Evolutionary conservation across 441 rosid species (phyloP).

Genomic region (Geranium incanum): DNA sequence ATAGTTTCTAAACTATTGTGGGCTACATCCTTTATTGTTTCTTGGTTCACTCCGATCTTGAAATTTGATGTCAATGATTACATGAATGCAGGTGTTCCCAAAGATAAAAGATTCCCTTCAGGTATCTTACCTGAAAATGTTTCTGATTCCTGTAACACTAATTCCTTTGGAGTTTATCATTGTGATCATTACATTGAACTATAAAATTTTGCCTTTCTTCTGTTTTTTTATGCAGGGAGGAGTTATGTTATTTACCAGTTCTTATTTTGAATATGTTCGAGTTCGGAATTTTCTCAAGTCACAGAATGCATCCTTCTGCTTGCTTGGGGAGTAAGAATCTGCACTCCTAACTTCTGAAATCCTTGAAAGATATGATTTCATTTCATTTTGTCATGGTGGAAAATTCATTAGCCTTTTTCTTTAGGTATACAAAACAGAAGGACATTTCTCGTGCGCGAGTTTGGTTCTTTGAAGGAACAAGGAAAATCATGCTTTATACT

Average conservation of each 20-base stretch:
- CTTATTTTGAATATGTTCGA: slow-evolving; percentile 81
- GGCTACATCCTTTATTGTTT: slow-evolving; percentile 3
- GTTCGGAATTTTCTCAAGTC: slow-evolving; percentile 77
- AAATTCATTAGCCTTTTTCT: slow-evolving; percentile 13
- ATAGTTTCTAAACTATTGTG: neutral
- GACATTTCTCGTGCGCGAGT: slow-evolving; percentile 75
- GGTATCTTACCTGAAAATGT: slow-evolving; percentile 33
- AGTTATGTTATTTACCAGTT: slow-evolving; percentile 69
- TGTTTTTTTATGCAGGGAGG: slow-evolving; percentile 60
- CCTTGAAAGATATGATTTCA: neutral
- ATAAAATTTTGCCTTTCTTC: neutral
- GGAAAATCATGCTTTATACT: slow-evolving; percentile 81
- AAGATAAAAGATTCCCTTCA: slow-evolving; percentile 81
- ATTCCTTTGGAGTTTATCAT: too few relatives aligned
- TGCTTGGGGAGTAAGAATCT: slow-evolving; percentile 70
- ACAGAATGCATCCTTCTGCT: slow-evolving; percentile 85
- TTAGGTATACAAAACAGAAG: slow-evolving; percentile 56
- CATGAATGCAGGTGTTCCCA: slow-evolving; percentile 71
- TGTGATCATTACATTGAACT: too few relatives aligned
- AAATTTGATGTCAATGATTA: slow-evolving; percentile 23
- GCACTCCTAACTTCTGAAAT: slow-evolving; percentile 11
- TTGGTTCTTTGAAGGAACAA: slow-evolving; percentile 59
- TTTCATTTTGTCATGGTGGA: slow-evolving; percentile 1
- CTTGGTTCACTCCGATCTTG: slow-evolving; percentile 16
- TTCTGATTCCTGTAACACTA: neutral